phyloP scores from a whole-genome alignment of 495 filamentous ascomycete species.

The Neurospora cerealis region DNA sequence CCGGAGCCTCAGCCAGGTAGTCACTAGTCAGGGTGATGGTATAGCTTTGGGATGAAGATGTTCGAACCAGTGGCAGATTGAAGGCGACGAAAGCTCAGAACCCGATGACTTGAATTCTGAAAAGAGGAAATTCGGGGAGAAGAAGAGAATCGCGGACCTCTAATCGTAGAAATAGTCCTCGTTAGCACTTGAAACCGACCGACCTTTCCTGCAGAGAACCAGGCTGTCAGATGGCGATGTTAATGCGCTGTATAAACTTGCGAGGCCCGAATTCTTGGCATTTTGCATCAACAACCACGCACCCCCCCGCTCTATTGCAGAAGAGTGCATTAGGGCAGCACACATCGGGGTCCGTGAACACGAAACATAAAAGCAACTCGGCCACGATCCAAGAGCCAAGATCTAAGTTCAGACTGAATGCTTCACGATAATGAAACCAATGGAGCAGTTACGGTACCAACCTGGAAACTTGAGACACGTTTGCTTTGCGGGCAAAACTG shows the following conservation, averaged over 20 bases:
- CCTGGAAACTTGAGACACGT: too few species aligned
- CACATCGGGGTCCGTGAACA: neutral
- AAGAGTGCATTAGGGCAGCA: neutral
- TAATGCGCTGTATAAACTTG: too few species aligned
- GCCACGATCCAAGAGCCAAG: too few species aligned
- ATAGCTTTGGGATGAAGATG: neutral
- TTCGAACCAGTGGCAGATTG: neutral
- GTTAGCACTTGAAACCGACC: too few species aligned
- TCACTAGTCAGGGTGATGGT: neutral
- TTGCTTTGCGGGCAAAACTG: too few species aligned
- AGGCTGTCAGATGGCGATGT: neutral
- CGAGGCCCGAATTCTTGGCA: neutral
- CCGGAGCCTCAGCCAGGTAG: neutral
- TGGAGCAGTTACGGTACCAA: neutral
- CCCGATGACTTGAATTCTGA: neutral
- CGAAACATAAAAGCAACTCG: too few species aligned
- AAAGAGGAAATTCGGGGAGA: neutral
- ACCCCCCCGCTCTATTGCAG: neutral
- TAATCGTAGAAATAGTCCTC: too few species aligned
- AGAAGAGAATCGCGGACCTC: too few species aligned
- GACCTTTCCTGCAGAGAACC: neutral
- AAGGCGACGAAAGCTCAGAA: neutral
- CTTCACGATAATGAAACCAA: neutral
- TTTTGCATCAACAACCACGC: neutral
- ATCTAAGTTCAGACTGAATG: neutral